These are phyloP conservation scores for Penicillium sp. DNA, from an alignment of 2,329 filamentous ascomycete genomes.

Conservation along the genomic window DNA sequence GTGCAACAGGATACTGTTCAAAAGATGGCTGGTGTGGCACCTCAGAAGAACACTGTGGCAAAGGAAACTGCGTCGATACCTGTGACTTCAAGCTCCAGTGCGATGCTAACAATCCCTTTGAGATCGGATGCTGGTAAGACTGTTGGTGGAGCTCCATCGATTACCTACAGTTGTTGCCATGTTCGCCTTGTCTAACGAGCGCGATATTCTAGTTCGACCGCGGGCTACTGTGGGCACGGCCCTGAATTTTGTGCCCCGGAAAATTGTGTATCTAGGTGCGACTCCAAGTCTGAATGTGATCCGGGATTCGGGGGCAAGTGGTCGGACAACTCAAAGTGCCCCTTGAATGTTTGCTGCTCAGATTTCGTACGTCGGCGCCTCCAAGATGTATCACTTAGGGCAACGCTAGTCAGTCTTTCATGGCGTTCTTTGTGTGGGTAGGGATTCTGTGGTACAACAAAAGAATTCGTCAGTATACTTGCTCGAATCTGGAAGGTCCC, in stretches of 20 bases:
- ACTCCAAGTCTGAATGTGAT: constrained; percentile 1
- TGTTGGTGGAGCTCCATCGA: too few species aligned
- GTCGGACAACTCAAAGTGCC: background rate
- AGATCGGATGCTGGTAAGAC: too few species aligned
- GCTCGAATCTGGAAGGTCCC: too few species aligned
- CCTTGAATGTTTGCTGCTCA: constrained; percentile 4
- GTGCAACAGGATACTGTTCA: background rate
- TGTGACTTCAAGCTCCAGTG: background rate
- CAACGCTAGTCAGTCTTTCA: too few species aligned
- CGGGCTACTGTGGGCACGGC: too few species aligned
- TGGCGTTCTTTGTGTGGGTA: background rate
- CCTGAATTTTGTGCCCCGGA: background rate
- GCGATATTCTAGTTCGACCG: too few species aligned
- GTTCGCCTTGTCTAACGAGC: too few species aligned
- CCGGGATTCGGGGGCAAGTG: background rate
- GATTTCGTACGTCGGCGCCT: background rate
- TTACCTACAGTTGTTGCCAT: too few species aligned
- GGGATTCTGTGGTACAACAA: constrained; percentile 8
- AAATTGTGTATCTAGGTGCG: background rate
- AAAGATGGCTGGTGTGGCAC: background rate
- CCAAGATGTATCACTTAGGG: too few species aligned
- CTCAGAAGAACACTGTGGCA: background rate
- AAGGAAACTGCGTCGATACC: background rate
- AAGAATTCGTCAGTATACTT: constrained; percentile 6
- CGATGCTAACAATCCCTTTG: too few species aligned